Percentiles rank a stretch among this genome's conserved stretches.
phyloP scores from a whole-genome alignment of 768 basidiomycete species.

The Cantharellus anzutake region DNA sequence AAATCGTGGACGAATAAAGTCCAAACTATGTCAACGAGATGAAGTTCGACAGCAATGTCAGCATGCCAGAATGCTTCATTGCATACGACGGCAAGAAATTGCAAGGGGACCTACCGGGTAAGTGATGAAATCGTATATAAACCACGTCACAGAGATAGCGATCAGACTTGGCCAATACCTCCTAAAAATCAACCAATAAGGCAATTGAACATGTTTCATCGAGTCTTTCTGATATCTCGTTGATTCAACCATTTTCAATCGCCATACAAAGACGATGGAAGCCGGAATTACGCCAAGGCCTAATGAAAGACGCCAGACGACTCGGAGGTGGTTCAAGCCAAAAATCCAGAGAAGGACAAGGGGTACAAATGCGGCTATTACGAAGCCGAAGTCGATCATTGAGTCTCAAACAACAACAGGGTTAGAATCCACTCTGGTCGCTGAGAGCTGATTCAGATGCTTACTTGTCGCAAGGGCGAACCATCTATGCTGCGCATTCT shows the following conservation, averaged over 20 bases:
- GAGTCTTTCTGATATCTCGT: conserved; percentile 52
- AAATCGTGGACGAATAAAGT: conserved; percentile 60
- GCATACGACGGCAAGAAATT: background rate
- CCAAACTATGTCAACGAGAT: conserved; percentile 34
- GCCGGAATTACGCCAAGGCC: conserved; percentile 75
- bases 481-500: conserved; percentile 70
- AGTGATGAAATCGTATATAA: conserved; percentile 14
- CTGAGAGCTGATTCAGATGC: conserved; percentile 7
- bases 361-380: conserved; percentile 61
- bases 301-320: conserved; percentile 74
- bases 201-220: conserved; percentile 57
- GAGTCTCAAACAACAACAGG: conserved; percentile 26
- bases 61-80: conserved; percentile 38
- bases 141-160: conserved; percentile 64
- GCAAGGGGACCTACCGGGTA: conserved; percentile 36
- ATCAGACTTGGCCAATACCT: conserved; percentile 62
- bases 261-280: conserved; percentile 67
- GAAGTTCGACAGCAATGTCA: conserved; percentile 8
- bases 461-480: conserved; percentile 78
- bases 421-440: conserved; percentile 1
- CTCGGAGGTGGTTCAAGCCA: conserved; percentile 58
- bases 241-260: conserved; percentile 68
- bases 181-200: conserved; percentile 55
- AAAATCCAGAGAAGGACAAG: conserved; percentile 83
- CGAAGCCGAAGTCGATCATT: conserved; percentile 56